Percentiles rank a stretch among this genome's conserved stretches.
Conservation (phyloP, 352 stramenopile genomes). For the Phytophthora constricta region DNA sequence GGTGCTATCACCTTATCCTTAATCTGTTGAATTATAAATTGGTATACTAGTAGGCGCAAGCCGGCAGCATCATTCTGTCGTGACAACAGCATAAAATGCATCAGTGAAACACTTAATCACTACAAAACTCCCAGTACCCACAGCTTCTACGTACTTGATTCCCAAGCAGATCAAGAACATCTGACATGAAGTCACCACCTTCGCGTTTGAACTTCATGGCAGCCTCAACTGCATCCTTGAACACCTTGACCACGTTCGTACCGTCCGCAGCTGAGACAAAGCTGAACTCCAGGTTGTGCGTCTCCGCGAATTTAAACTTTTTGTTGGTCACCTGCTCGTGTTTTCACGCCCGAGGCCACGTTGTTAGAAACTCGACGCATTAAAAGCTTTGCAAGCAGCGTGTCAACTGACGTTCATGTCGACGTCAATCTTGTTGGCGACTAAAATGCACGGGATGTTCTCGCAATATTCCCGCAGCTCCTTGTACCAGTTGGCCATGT, state of each 20-base stretch:
- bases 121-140: background rate
- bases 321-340: slow-evolving; percentile 93
- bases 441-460: slow-evolving; percentile 92
- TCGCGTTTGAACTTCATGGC: slow-evolving; percentile 91
- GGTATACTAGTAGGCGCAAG: too few relatives aligned
- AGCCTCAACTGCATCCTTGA: slow-evolving; percentile 88
- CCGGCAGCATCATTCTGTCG: background rate
- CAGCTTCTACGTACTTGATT: slow-evolving; percentile 58
- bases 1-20: too few relatives aligned
- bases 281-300: slow-evolving; percentile 94
- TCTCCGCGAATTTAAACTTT: slow-evolving; percentile 96
- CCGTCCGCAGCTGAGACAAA: slow-evolving; percentile 95
- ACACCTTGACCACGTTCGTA: slow-evolving; percentile 96
- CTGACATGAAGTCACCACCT: slow-evolving; percentile 92
- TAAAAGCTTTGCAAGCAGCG: background rate
- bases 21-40: too few relatives aligned
- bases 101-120: background rate
- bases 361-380: too few relatives aligned
- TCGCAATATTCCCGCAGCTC: slow-evolving; percentile 94
- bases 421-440: slow-evolving; percentile 98
- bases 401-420: slow-evolving; percentile 85
- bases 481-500: slow-evolving; percentile 92
- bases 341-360: too few relatives aligned
- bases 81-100: background rate
- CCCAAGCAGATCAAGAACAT: slow-evolving; percentile 92